phyloP scores from a whole-genome alignment of 345 rosid genomes.

The Capsella bursapastoris region DNA sequence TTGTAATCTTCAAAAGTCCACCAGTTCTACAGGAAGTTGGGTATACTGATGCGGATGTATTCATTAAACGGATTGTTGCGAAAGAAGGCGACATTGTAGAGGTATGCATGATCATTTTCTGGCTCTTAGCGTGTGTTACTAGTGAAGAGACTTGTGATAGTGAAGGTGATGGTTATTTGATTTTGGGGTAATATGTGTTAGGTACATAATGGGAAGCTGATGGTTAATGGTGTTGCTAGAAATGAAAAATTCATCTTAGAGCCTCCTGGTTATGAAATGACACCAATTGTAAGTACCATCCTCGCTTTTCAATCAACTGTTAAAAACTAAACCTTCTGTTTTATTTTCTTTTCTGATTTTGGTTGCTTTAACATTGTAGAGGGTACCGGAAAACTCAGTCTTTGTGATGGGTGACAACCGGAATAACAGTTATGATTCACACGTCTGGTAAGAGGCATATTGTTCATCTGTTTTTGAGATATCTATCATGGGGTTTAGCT shows the following conservation, averaged over 20 bases:
- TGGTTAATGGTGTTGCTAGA: conserved; percentile 72
- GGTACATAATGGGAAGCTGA: conserved; percentile 69
- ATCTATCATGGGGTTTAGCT: conserved; percentile 3
- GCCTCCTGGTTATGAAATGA: conserved; percentile 82
- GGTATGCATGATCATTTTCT: conserved; percentile 47
- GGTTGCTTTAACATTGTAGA: conserved; percentile 48
- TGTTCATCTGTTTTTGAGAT: conserved; percentile 1
- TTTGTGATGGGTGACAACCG: conserved; percentile 99
- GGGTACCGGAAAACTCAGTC: conserved; percentile 76
- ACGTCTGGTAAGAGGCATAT: conserved; percentile 73
- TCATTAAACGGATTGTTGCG: conserved; percentile 86
- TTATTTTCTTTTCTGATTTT: background rate
- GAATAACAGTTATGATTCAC: conserved; percentile 95
- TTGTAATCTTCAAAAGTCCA: conserved; percentile 92
- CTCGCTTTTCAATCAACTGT: background rate
- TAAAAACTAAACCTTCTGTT: background rate
- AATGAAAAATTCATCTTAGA: conserved; percentile 73
- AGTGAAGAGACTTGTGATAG: background rate
- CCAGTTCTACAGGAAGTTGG: conserved; percentile 96
- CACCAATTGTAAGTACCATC: conserved; percentile 65
- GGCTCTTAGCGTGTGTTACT: background rate
- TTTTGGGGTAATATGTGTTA: conserved; percentile 41
- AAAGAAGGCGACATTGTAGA: conserved; percentile 95
- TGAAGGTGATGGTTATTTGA: conserved; percentile 10
- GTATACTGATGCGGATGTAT: conserved; percentile 90